A percentile compares a stretch with the other conserved stretches of the same genome.
Conservation (phyloP, 805 yeast genomes). For the Spathaspora girioi region DNA sequence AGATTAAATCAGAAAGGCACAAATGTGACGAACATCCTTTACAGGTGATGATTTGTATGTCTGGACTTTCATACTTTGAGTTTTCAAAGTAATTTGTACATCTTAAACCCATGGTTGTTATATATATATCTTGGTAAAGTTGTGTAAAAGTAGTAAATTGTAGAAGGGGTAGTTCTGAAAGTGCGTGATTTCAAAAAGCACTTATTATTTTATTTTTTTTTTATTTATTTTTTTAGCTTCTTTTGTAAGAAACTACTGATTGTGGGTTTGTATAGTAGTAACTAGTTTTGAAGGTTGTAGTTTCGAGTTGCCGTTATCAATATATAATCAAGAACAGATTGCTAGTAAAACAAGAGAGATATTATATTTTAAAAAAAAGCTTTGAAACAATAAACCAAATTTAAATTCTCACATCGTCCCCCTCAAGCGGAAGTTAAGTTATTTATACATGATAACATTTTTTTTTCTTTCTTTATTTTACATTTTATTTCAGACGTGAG, state of each 20-base stretch:
- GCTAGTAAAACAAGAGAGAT: not conserved
- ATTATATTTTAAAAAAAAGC: not conserved
- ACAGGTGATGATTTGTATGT: conserved; percentile 38
- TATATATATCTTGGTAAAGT: not conserved
- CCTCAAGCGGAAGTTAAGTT: not conserved
- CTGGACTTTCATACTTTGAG: conserved; percentile 31
- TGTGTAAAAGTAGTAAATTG: not conserved
- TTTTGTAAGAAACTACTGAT: not conserved
- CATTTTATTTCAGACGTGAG: not conserved
- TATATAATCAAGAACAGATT: not conserved
- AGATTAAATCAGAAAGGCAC: conserved; percentile 32
- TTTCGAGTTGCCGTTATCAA: not conserved
- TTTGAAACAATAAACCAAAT: not conserved
- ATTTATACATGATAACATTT: not conserved
- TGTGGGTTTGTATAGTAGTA: not conserved
- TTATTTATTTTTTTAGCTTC: not conserved
- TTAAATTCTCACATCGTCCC: not conserved
- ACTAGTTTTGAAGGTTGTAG: not conserved
- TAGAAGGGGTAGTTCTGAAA: not conserved
- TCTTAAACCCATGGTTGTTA: conserved; percentile 34
- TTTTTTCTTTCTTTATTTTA: not conserved
- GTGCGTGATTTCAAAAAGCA: not conserved
- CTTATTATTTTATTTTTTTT: not conserved
- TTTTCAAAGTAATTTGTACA: conserved; percentile 37
- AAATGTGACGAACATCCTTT: conserved; percentile 39